These are phyloP conservation scores for Colletotrichum somersetense DNA, from an alignment of 2,329 filamentous ascomycete genomes.

Conservation along the genomic window DNA sequence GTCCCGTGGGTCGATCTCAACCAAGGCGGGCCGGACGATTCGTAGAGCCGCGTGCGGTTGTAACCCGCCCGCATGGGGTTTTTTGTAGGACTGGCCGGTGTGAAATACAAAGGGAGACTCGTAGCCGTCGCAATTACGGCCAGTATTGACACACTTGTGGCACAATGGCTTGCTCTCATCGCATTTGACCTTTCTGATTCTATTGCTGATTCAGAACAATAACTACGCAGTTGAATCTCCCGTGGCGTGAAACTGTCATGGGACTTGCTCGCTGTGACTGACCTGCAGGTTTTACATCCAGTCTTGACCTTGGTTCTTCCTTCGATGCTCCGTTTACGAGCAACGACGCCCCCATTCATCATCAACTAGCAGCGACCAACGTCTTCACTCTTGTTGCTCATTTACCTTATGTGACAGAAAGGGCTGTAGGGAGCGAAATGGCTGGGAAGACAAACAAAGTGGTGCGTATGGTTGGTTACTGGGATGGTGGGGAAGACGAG, in stretches of 20 bases:
- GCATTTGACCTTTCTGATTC: slow-evolving; percentile 55
- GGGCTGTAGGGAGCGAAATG: no score
- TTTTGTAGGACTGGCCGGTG: slow-evolving; percentile 41
- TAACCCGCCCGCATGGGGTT: neutral
- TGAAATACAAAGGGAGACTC: slow-evolving; percentile 53
- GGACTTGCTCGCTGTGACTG: slow-evolving; percentile 43
- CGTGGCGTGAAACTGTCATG: slow-evolving; percentile 37
- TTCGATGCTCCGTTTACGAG: slow-evolving; percentile 48
- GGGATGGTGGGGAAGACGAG: neutral
- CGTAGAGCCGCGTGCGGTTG: slow-evolving; percentile 43
- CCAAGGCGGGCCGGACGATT: slow-evolving; percentile 47
- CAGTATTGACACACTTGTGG: slow-evolving; percentile 53
- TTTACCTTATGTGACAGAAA: no score
- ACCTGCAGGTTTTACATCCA: slow-evolving; percentile 59
- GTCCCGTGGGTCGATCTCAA: slow-evolving; percentile 45
- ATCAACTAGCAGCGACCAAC: neutral
- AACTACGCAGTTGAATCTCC: neutral
- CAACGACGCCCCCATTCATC: slow-evolving; percentile 45
- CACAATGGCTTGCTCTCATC: slow-evolving; percentile 54
- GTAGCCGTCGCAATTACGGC: slow-evolving; percentile 59
- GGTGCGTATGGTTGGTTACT: neutral
- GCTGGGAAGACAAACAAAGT: neutral
- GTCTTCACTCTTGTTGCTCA: neutral
- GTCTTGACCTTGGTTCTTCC: slow-evolving; percentile 55
- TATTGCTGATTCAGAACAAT: slow-evolving; percentile 44